phyloP scores from a whole-genome alignment of 2,329 filamentous ascomycete genomes.

The Trematosphaeria pertusa region DNA sequence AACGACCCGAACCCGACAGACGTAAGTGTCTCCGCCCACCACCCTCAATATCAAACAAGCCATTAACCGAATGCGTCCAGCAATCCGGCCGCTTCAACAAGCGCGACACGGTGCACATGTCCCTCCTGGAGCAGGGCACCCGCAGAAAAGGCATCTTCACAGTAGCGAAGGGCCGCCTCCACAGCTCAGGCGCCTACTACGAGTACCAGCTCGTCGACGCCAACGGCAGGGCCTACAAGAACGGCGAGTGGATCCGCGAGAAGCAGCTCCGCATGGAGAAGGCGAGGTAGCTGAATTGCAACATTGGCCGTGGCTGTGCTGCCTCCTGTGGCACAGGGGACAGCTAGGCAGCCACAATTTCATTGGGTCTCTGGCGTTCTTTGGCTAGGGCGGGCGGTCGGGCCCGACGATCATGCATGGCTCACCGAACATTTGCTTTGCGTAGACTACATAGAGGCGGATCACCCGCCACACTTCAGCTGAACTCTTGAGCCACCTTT shows the following conservation, averaged over 20 bases:
- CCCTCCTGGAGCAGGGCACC: constrained; percentile 21
- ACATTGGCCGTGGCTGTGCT: constrained; percentile 32
- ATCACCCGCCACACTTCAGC: constrained; percentile 30
- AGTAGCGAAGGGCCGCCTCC: constrained; percentile 19
- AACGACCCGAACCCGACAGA: constrained; percentile 22
- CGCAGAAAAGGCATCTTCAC: constrained; percentile 31
- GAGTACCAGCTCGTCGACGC: constrained; percentile 38
- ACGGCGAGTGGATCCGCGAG: constrained; percentile 39
- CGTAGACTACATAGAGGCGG: constrained; percentile 36
- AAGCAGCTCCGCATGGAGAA: constrained; percentile 29
- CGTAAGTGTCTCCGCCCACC: constrained; percentile 16
- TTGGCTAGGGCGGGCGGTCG: constrained; percentile 22
- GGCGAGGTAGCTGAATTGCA: constrained; percentile 21
- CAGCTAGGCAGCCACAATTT: constrained; percentile 24
- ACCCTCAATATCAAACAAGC: constrained; percentile 7
- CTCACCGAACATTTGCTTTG: constrained; percentile 14
- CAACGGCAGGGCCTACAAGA: constrained; percentile 22
- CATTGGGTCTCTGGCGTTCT: constrained; percentile 22
- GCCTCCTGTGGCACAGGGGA: constrained; percentile 17
- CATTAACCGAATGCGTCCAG: constrained; percentile 17
- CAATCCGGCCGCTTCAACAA: constrained; percentile 30
- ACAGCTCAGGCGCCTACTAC: constrained; percentile 20
- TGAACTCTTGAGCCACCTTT: constrained; percentile 29
- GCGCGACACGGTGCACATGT: constrained; percentile 36
- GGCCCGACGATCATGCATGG: constrained; percentile 13